These are phyloP conservation scores for Talaromyces verruculosus DNA, from an alignment of 2,329 filamentous ascomycete genomes.

Conservation along the genomic window DNA sequence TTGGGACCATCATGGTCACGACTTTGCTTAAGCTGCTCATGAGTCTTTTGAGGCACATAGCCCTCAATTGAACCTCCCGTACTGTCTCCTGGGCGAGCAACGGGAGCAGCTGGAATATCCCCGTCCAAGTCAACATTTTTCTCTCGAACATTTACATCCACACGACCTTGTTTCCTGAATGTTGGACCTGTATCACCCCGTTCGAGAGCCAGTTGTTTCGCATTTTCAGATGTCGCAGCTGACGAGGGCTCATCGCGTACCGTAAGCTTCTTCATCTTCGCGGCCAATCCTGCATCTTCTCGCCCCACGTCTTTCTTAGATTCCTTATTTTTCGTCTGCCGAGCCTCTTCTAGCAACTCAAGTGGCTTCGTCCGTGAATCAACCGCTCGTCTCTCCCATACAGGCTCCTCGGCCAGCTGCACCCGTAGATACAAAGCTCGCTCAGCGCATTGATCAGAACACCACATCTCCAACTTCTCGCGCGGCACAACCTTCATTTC, in stretches of 20 bases:
- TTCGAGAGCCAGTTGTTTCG: constrained; percentile 37
- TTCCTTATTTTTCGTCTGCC: constrained; percentile 25
- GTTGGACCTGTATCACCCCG: constrained; percentile 34
- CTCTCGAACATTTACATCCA: constrained; percentile 39
- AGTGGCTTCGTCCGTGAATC: constrained; percentile 52
- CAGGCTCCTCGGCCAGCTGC: constrained; percentile 80
- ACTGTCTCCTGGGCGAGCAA: constrained; percentile 35
- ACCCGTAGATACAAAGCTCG: constrained; percentile 83
- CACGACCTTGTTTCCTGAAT: constrained; percentile 30
- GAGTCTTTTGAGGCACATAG: constrained; percentile 35
- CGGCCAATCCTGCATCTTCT: constrained; percentile 22
- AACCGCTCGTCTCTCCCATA: constrained; percentile 72
- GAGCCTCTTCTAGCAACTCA: constrained; percentile 65
- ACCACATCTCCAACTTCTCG: constrained; percentile 81
- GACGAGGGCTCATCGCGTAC: constrained; percentile 27
- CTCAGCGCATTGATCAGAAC: constrained; percentile 73
- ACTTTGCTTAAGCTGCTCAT: constrained; percentile 6
- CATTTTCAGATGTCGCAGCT: constrained; percentile 19
- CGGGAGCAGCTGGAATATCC: constrained; percentile 31
- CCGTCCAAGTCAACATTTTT: constrained; percentile 19
- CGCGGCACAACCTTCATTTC: constrained; percentile 65
- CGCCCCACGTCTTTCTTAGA: constrained; percentile 21
- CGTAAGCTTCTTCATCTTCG: constrained; percentile 29
- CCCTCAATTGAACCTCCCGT: constrained; percentile 45
- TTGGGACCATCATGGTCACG: constrained; percentile 46